Evolutionary conservation across 2,329 filamentous ascomycete genomes (phyloP), one percentile per base, ranked within the genome.

Genomic region (Neonectria magnoliae): DNA sequence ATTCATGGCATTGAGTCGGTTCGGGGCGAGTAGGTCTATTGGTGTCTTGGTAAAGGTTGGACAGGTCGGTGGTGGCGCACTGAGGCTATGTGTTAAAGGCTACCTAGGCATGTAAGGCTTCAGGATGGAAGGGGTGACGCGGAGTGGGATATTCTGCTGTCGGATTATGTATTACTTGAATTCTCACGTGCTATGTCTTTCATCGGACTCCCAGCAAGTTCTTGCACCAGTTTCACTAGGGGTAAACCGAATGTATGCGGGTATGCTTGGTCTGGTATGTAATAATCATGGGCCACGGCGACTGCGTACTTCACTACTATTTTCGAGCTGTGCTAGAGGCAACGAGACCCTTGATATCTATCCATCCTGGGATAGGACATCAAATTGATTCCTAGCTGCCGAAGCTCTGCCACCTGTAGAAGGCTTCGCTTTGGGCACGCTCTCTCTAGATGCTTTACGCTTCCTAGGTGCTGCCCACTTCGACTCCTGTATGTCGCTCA

Each of bases 1-100:
- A 78, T 81, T 60, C 79, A 81, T 64, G 79, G 78, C 2, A 33
- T 69, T 14, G 38, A 50, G n/a, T 38, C 61, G 44, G 33, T 14
- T 29, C 27, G 27, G 20, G 22, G 51, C 36, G 25, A 45, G 18
- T 54, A 50, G 33, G 25, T 9, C 31, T 22, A n/a, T 5, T n/a
- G 16, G 44, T 45, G 36, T 51, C 51, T 44, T 10, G 18, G 9
- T 51, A 10, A 44, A 22, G 14, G 14, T 29, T 56, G 48, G 18
- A 33, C 29, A n/a, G 22, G 42, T 58, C 16, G 50, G 48, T 18
- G 54, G 20, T 11, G 56, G 61, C 61, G 45, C 55, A 62, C 16
- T 27, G 7, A 25, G 45, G 47, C 27, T 44, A 45, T 54, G 14
- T 10, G 47, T 22, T 47, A 25, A 27, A 20, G 31, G 16, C 18